phyloP scores from a whole-genome alignment of 148 eudicot species.

The Rhododendron vialii region DNA sequence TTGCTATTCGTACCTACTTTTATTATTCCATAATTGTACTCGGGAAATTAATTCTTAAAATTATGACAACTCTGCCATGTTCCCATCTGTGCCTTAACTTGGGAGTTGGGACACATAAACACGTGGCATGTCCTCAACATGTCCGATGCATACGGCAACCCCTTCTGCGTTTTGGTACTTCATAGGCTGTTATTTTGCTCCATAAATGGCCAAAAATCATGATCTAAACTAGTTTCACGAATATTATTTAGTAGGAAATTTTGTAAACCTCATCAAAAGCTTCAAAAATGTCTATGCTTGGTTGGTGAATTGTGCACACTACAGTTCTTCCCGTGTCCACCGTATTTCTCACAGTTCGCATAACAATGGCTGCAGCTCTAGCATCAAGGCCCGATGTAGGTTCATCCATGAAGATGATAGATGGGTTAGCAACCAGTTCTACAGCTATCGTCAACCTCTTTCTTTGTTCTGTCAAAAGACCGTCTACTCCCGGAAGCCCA shows the following conservation, averaged over 20 bases:
- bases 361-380: slow-evolving; percentile 92
- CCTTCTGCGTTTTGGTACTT: neutral
- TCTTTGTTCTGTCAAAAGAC: slow-evolving; percentile 74
- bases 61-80: neutral
- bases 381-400: slow-evolving; percentile 98
- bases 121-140: neutral
- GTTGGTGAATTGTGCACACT: slow-evolving; percentile 89
- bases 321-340: slow-evolving; percentile 87
- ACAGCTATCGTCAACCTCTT: slow-evolving; percentile 79
- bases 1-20: neutral
- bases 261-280: slow-evolving; percentile 74
- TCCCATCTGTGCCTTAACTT: neutral
- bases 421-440: slow-evolving; percentile 78
- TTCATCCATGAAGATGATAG: slow-evolving; percentile 91
- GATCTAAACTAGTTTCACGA: neutral
- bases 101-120: neutral
- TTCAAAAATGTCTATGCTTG: slow-evolving; percentile 87
- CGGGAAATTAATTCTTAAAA: neutral
- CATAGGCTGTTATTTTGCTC: neutral
- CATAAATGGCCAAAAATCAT: neutral
- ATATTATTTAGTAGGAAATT: neutral
- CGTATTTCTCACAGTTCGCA: slow-evolving; percentile 79
- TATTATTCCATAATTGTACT: neutral
- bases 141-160: neutral
- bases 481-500: slow-evolving; percentile 72